Conservation (phyloP, 306 rosid species). For the Vicia villosa region DNA sequence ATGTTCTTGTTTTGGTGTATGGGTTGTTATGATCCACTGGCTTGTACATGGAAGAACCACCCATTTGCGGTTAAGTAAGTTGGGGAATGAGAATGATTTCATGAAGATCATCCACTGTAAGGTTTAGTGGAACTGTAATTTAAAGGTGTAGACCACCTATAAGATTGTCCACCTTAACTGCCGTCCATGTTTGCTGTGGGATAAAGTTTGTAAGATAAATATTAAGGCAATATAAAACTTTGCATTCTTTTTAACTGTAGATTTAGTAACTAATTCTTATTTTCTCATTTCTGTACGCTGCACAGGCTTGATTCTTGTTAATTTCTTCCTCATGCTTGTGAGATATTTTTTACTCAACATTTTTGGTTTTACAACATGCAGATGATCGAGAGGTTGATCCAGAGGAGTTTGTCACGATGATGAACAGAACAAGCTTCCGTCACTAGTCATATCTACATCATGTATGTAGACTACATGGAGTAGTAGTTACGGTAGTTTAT, state of each 20-base stretch:
- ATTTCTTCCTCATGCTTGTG: constrained; percentile 7
- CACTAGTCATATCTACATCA: not conserved
- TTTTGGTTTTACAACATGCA: constrained; percentile 40
- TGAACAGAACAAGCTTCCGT: constrained; percentile 59
- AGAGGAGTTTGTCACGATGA: constrained; percentile 69
- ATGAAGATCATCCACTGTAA: not conserved
- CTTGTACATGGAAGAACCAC: no score
- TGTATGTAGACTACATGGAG: not conserved
- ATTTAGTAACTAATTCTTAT: not conserved
- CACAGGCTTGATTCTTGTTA: constrained; percentile 1
- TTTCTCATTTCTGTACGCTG: not conserved
- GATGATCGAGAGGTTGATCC: constrained; percentile 68
- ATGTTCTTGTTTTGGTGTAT: no score
- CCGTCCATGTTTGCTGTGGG: no score
- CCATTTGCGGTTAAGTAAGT: no score
- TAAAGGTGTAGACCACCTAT: not conserved
- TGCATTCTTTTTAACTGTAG: not conserved
- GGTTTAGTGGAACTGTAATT: not conserved
- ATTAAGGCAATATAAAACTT: not conserved
- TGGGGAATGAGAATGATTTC: not conserved
- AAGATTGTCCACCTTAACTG: not conserved
- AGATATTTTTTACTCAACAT: not conserved
- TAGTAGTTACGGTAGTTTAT: constrained; percentile 12
- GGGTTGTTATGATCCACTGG: no score
- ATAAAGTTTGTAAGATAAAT: constrained; percentile 5